Conservation (phyloP, 768 basidiomycete genomes). For the Mycena maculata region DNA sequence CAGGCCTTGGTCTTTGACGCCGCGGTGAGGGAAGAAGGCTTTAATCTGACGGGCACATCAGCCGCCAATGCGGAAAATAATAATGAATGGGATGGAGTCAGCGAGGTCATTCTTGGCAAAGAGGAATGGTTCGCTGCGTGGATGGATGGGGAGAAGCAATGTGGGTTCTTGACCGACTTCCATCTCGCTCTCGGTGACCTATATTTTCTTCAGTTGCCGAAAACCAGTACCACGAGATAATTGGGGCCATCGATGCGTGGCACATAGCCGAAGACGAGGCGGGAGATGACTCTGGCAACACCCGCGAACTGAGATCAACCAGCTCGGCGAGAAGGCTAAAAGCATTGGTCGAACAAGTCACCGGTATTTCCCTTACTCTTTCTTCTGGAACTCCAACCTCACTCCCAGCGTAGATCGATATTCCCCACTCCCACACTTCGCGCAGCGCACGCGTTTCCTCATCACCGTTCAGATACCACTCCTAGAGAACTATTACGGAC, state of each 20-base stretch:
- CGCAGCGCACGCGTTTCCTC: conserved; percentile 87
- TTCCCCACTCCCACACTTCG: conserved; percentile 81
- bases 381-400: neutral
- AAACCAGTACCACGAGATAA: conserved; percentile 86
- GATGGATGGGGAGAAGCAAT: conserved; percentile 89
- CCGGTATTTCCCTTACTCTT: conserved; percentile 62
- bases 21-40: conserved; percentile 78
- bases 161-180: conserved; percentile 59
- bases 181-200: conserved; percentile 22
- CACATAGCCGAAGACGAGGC: conserved; percentile 75
- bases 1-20: conserved; percentile 92
- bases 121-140: conserved; percentile 93
- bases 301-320: conserved; percentile 72
- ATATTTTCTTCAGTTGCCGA: conserved; percentile 74
- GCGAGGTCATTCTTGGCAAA: conserved; percentile 83
- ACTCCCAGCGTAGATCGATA: conserved; percentile 79
- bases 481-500: conserved; percentile 78
- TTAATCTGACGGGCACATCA: conserved; percentile 67
- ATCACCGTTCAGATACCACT: conserved; percentile 87
- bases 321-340: conserved; percentile 87
- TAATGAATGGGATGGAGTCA: conserved; percentile 78
- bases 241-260: conserved; percentile 89
- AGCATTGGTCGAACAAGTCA: conserved; percentile 90
- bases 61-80: conserved; percentile 40
- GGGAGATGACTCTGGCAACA: conserved; percentile 54